Base-by-base conservation (phyloP, 768 basidiomycete genomes). In the Mycena metata region DNA sequence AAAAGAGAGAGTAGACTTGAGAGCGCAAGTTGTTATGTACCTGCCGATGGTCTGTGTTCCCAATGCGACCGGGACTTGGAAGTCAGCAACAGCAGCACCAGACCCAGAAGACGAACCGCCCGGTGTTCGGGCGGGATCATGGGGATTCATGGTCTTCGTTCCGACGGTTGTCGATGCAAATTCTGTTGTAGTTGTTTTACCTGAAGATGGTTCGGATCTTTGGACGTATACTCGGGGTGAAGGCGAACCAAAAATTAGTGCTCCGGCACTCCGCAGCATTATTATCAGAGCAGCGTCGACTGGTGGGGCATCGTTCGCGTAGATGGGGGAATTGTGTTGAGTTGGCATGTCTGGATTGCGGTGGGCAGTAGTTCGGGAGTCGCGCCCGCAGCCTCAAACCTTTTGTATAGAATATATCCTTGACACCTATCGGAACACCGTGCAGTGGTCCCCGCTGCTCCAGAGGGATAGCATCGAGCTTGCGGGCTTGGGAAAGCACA, bases 101-200 rank as follows among this genome's bases (percentile, higher is more conserved):
- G 75, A 66, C 54, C 70, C 67, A 5, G 70, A 70, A 39, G 72
- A 73, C 10, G 72, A 73, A 5, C 72, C 72, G 23, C 72, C 72
- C 26, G 72, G 72, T 7, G 72, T 73, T 1, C 69, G 66, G 17
- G 46, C 10, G 11, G 30, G 43, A 36, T 66, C n/a, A 42, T 72
- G 72, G 8, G 72, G 69, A 54, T 72, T 72, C 17, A 47, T 52
- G 11, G 69, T 72, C 33, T 67, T 70, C 1, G 72, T 50, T 4
- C 72, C 72, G 2, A 55, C 62, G 30, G 66, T 68, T 5, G 65
- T 57, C 3, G 68, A 64, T 8, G 71, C 71, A 46, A 72, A 72
- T 42, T 69, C 65, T 17, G 72, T 72, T 0, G 72, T 72, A 0
- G 69, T 70, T 19, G 66, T 73, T 59, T 73, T 73, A 2, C 66